phyloP scores from a whole-genome alignment of 2,329 filamentous ascomycete genomes.

The Paecilomyces sp. region DNA sequence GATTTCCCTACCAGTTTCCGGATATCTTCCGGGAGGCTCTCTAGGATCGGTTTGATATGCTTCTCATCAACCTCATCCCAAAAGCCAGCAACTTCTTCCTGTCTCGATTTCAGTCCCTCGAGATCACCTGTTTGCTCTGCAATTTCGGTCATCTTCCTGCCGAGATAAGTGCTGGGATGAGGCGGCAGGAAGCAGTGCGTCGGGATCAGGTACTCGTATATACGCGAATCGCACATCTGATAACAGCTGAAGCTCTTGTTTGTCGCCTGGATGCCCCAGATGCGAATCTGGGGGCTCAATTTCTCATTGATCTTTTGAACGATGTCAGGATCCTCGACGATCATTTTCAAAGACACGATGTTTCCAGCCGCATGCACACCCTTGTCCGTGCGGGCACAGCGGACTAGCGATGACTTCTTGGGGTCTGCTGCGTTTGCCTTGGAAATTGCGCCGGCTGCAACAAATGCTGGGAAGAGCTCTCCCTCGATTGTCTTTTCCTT shows the following conservation, averaged over 20 bases:
- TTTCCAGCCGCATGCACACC: slow-evolving; percentile 95
- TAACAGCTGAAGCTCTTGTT: slow-evolving; percentile 92
- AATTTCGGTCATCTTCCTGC: slow-evolving; percentile 70
- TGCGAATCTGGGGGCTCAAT: slow-evolving; percentile 78
- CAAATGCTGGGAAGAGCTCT: slow-evolving; percentile 86
- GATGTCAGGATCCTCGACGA: slow-evolving; percentile 83
- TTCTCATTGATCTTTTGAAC: slow-evolving; percentile 85
- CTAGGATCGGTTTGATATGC: slow-evolving; percentile 63
- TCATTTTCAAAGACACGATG: slow-evolving; percentile 89
- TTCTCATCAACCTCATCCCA: slow-evolving; percentile 79
- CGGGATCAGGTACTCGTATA: slow-evolving; percentile 96
- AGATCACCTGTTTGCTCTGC: slow-evolving; percentile 67
- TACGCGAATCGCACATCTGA: slow-evolving; percentile 86
- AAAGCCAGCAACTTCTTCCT: slow-evolving; percentile 72
- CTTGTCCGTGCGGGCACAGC: slow-evolving; percentile 94
- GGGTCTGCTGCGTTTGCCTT: slow-evolving; percentile 96
- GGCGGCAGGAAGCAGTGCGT: slow-evolving; percentile 89
- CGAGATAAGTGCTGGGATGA: slow-evolving; percentile 79
- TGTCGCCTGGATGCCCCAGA: slow-evolving; percentile 89
- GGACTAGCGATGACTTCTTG: slow-evolving; percentile 88
- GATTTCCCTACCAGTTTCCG: slow-evolving; percentile 34
- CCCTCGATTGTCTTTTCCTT: slow-evolving; percentile 90
- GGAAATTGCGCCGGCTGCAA: slow-evolving; percentile 84
- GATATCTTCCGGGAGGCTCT: slow-evolving; percentile 33
- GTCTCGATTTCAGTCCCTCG: slow-evolving; percentile 59